These are phyloP conservation scores for Malania oleifera DNA, from an alignment of 164 flowering plant species.

Conservation along the genomic window DNA sequence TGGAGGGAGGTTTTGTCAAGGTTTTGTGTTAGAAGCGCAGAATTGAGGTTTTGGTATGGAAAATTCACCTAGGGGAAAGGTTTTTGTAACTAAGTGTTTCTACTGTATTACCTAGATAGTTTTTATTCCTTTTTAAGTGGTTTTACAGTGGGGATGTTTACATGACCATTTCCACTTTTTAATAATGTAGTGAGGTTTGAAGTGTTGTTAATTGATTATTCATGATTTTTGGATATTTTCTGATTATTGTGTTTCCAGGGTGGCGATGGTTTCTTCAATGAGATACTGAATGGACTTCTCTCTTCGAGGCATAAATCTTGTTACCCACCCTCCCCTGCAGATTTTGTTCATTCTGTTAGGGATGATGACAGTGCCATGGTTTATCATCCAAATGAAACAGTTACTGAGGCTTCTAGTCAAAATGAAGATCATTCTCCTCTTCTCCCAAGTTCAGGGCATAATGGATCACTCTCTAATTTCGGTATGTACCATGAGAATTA, in stretches of 20 bases:
- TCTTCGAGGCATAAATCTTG: slow-evolving; percentile 63
- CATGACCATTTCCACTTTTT: too few species aligned
- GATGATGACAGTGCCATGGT: slow-evolving; percentile 12
- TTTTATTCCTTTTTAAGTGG: too few species aligned
- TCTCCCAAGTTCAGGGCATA: slow-evolving; percentile 27
- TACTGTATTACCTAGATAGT: too few species aligned
- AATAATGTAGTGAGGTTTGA: too few species aligned
- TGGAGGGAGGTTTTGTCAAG: too few species aligned
- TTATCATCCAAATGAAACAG: slow-evolving; percentile 22
- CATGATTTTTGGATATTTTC: not conserved
- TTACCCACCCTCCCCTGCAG: slow-evolving; percentile 72
- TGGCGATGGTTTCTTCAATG: slow-evolving; percentile 97
- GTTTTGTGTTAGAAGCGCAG: too few species aligned
- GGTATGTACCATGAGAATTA: slow-evolving; percentile 31
- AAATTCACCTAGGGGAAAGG: too few species aligned
- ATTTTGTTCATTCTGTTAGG: slow-evolving; percentile 30
- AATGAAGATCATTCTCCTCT: slow-evolving; percentile 52
- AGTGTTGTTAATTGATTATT: too few species aligned
- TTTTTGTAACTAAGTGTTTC: too few species aligned
- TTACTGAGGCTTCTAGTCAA: slow-evolving; percentile 24
- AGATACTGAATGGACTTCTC: slow-evolving; percentile 85
- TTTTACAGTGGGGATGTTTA: too few species aligned
- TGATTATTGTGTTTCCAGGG: slow-evolving; percentile 48
- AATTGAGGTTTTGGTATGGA: too few species aligned
- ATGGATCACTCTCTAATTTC: slow-evolving; percentile 23